Base-by-base conservation (phyloP, 2,329 filamentous ascomycete species). In the Chaetomiaceae sp. region DNA sequence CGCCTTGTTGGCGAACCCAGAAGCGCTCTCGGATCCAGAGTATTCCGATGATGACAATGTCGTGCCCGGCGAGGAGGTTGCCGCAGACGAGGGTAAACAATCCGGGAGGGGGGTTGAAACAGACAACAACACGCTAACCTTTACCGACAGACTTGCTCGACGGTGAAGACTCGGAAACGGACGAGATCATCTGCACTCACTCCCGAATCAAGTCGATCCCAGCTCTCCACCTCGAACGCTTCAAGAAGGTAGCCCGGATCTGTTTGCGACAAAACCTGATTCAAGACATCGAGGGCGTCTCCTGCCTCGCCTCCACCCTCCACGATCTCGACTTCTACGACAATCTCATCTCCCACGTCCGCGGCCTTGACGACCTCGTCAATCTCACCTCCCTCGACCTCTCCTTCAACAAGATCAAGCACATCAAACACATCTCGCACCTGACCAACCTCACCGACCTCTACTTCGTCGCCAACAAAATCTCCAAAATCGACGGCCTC, bases 391-490 rank as follows among this genome's bases (percentile, higher is more conserved):
- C 76, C 52, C 81, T 99, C 50, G 94, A 99, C 68, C 78, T 99
- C 47, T 95, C 89, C 69, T 99, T 96, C 81, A 99, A 99, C 77
- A 97, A 97, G 76, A 92, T 99, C 75, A 96, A 96, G 70, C 91
- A 96, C 71, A 95, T 99, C 75, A 96, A 95, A 71, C 84, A 92
- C 64, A 75, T 97, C 60, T 79, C 80, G 54, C 87, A 92, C 64
- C 74, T 99, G 54, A 85, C 75, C 20, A 79, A 90, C 49, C 79
- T 97, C 53, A 86, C 79, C 57, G 90, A 97, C 61, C 69, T 99
- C 3, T 99, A 87, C 69, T 88, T 99, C 62, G 90, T 97, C 45
- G 89, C 95, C 66, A 97, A 99, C 73, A 94, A 94, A 70, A 95
- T 99, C 66, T 80, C 80, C 60, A 84, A 77, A 51, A 96, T 99